phyloP scores from a whole-genome alignment of 306 rosid genomes.

The Lathyrus aphaca region DNA sequence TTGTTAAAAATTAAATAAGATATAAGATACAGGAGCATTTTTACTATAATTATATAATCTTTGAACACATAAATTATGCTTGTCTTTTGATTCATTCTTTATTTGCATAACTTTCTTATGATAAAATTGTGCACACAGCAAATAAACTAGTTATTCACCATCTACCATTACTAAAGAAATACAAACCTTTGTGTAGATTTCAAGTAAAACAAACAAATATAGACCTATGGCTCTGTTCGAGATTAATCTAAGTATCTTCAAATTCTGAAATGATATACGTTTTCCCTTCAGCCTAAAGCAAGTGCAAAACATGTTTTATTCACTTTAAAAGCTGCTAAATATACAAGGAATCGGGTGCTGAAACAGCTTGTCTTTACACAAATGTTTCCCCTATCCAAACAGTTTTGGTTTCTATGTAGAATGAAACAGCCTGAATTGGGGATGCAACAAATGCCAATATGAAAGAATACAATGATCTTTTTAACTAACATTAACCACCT shows the following conservation, averaged over 20 bases:
- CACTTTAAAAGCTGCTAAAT: neutral
- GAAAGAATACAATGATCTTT: constrained; percentile 30
- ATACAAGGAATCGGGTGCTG: constrained; percentile 1
- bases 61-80: too few relatives aligned
- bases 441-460: constrained; percentile 12
- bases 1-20: too few relatives aligned
- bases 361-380: constrained; percentile 24
- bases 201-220: neutral
- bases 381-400: neutral
- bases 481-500: constrained; percentile 38
- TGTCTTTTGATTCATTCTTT: too few relatives aligned
- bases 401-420: constrained; percentile 14
- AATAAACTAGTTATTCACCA: too few relatives aligned
- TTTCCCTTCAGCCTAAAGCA: neutral
- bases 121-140: too few relatives aligned
- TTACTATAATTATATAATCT: too few relatives aligned
- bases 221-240: neutral
- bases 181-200: neutral
- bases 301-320: neutral
- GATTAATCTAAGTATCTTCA: neutral
- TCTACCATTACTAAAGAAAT: neutral
- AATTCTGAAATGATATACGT: neutral
- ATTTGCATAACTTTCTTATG: too few relatives aligned
- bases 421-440: constrained; percentile 25
- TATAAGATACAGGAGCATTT: too few relatives aligned